These are phyloP conservation scores for Elongisporangium undulatum DNA, from an alignment of 352 stramenopile species.

Conservation along the genomic window DNA sequence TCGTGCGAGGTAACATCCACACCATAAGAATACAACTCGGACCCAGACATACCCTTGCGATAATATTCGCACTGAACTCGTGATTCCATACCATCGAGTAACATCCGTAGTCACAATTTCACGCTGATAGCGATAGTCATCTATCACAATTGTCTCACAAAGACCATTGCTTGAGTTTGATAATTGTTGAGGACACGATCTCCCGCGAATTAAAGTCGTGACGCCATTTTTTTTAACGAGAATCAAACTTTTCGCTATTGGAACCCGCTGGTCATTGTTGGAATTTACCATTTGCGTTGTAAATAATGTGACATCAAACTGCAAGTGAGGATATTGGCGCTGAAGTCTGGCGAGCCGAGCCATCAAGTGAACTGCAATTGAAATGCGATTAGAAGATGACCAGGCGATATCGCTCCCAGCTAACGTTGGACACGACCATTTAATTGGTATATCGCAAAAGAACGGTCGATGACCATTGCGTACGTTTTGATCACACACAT, in stretches of 20 bases:
- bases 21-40: conserved; percentile 18
- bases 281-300: conserved; percentile 8
- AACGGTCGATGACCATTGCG: conserved; percentile 3
- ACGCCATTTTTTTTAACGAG: conserved; percentile 21
- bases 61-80: conserved; percentile 19
- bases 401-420: not conserved
- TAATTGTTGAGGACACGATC: too few species aligned
- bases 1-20: conserved; percentile 14
- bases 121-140: conserved; percentile 57
- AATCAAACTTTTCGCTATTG: not conserved
- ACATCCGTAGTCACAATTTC: conserved; percentile 27
- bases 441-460: conserved; percentile 2
- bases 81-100: conserved; percentile 20
- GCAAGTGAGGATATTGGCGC: conserved; percentile 18
- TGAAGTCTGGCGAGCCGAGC: conserved; percentile 2
- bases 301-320: conserved; percentile 21
- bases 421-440: conserved; percentile 15
- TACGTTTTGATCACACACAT: not conserved
- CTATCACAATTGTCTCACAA: conserved; percentile 29
- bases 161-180: too few species aligned
- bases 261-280: conserved; percentile 7
- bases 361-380: conserved; percentile 1
- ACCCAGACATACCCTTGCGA: conserved; percentile 46
- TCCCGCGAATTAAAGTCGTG: conserved; percentile 24
- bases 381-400: not conserved